Evolutionary conservation across 176 grass and related monocot species (phyloP).

Genomic region (Oryza meyeriana): DNA sequence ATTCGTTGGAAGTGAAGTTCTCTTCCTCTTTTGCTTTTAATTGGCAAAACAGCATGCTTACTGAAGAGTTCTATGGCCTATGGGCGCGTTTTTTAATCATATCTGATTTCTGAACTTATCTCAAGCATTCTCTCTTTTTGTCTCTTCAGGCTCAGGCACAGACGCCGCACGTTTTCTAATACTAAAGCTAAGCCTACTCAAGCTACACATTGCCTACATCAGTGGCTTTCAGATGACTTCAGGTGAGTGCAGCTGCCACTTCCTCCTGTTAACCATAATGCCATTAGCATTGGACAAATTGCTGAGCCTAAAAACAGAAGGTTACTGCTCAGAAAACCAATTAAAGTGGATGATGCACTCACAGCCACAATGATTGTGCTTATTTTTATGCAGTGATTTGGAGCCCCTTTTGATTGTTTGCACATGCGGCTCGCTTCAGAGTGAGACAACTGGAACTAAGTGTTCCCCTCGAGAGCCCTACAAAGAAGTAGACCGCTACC

Average conservation of each 20-base stretch:
- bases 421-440: neutral
- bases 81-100: conserved; percentile 9
- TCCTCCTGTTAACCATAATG: conserved; percentile 4
- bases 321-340: conserved; percentile 19
- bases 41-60: conserved; percentile 14
- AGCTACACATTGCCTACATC: conserved; percentile 19
- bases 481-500: conserved; percentile 10
- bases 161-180: conserved; percentile 14
- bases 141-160: conserved; percentile 26
- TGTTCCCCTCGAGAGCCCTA: neutral
- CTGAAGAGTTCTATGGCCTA: conserved; percentile 12
- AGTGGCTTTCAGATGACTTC: conserved; percentile 23
- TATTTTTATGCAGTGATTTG: conserved; percentile 27
- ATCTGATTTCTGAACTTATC: conserved; percentile 37
- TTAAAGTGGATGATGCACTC: conserved; percentile 46
- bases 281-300: neutral
- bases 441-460: conserved; percentile 9
- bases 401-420: neutral
- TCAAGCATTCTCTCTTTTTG: conserved; percentile 16
- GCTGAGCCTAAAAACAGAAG: conserved; percentile 29
- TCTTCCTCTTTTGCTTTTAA: conserved; percentile 13
- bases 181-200: conserved; percentile 22
- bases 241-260: conserved; percentile 45
- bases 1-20: neutral
- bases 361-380: conserved; percentile 25